Evolutionary conservation across 2,329 filamentous ascomycete genomes (phyloP).

Genomic region (Septoria petroselini): DNA sequence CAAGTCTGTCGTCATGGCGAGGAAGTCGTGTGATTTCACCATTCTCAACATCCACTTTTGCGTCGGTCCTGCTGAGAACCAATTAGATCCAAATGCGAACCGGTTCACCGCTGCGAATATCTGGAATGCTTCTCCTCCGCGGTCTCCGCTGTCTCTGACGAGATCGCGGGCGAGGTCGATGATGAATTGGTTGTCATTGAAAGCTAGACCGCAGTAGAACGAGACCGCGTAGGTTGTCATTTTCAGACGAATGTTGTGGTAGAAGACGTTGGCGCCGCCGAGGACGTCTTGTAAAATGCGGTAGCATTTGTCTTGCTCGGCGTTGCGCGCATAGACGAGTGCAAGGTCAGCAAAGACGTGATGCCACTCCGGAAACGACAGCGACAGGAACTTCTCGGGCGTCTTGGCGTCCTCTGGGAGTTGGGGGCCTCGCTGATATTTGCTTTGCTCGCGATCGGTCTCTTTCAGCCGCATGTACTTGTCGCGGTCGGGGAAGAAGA

Average conservation of each 20-base stretch:
- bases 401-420: slow-evolving; percentile 40
- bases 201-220: slow-evolving; percentile 70
- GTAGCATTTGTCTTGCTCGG: slow-evolving; percentile 70
- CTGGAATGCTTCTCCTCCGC: slow-evolving; percentile 76
- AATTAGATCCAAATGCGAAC: slow-evolving; percentile 68
- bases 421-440: slow-evolving; percentile 12
- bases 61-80: slow-evolving; percentile 75
- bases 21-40: slow-evolving; percentile 82
- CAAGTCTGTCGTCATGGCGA: slow-evolving; percentile 54
- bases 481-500: slow-evolving; percentile 56
- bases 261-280: slow-evolving; percentile 76
- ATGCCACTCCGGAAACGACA: slow-evolving; percentile 81
- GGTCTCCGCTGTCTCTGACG: slow-evolving; percentile 67
- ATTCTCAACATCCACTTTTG: slow-evolving; percentile 91
- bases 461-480: slow-evolving; percentile 50
- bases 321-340: slow-evolving; percentile 66
- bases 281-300: slow-evolving; percentile 73
- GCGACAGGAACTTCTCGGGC: slow-evolving; percentile 64
- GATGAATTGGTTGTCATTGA: slow-evolving; percentile 72
- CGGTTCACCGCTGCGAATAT: slow-evolving; percentile 77
- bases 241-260: slow-evolving; percentile 48
- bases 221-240: slow-evolving; percentile 31
- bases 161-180: slow-evolving; percentile 76
- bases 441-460: slow-evolving; percentile 25
- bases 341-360: slow-evolving; percentile 88